Percentiles rank a stretch among this genome's conserved stretches.
These are phyloP conservation scores for Candida schatavii DNA, from an alignment of 805 yeast species.

Conservation along the genomic window DNA sequence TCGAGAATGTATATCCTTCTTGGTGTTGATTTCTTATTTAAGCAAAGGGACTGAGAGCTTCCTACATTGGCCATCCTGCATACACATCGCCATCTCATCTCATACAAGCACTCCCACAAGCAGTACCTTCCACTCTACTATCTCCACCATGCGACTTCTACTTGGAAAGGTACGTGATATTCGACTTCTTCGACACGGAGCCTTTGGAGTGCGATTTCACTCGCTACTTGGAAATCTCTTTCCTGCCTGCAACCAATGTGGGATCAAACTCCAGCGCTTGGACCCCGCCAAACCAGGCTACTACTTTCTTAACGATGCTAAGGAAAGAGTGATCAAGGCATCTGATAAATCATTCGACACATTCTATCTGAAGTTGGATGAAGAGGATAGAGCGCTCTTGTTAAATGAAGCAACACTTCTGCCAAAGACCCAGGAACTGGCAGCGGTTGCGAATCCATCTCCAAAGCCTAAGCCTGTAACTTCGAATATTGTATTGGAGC, in stretches of 20 bases:
- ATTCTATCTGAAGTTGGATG: conserved; percentile 12
- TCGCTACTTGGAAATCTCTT: conserved; percentile 1
- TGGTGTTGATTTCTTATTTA: too few relatives aligned
- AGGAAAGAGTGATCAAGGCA: conserved; percentile 7
- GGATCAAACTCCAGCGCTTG: conserved; percentile 46
- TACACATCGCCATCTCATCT: too few relatives aligned
- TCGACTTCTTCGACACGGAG: too few relatives aligned
- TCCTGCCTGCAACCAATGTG: conserved; percentile 54
- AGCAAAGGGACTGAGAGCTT: too few relatives aligned
- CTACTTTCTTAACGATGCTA: conserved; percentile 20
- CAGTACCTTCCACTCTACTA: too few relatives aligned
- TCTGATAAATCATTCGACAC: conserved; percentile 19
- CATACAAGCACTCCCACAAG: too few relatives aligned
- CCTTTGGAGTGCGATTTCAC: too few relatives aligned
- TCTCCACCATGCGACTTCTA: too few relatives aligned
- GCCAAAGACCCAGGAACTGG: too few relatives aligned
- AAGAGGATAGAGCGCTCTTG: conserved; percentile 27
- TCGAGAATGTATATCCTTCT: too few relatives aligned
- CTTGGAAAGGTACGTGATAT: too few relatives aligned
- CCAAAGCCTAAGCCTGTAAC: neutral
- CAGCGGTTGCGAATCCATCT: conserved; percentile 1
- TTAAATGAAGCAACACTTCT: conserved; percentile 19
- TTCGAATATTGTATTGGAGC: neutral
- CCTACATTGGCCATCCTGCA: too few relatives aligned
- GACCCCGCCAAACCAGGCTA: conserved; percentile 42